Evolutionary conservation across 2,329 filamentous ascomycete species (phyloP), one percentile per base, ranked within the genome.

Genomic region (Epichloe uncinata): DNA sequence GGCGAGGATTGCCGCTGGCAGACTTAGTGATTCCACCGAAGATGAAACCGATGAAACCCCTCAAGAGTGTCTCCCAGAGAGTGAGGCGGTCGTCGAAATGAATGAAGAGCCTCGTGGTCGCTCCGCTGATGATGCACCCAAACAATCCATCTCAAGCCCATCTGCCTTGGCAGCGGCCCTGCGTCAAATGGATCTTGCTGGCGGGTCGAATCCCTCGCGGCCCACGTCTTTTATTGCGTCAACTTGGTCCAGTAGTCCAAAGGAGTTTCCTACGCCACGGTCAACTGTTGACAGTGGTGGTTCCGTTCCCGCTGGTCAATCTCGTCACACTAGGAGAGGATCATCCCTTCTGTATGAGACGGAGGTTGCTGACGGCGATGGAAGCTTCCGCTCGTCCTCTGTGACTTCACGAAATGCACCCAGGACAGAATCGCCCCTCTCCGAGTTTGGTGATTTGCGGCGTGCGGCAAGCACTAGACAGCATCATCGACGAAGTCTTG

Each of bases 341-440:
- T 62, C 58, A 3, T 90, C 89, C 0, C 74, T 93, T 54, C 76
- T 89, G 45, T 76, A 88, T 34, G 91, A 95, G 58, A 90, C 87
- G 55, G 93, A 98, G 63, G 71, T 81, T 18, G 83, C 82, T 11
- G 88, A 88, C 49, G 95, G 90, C 60, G 93, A 98, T 62, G 87
- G 85, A 49, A 97, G 90, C 63, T 76, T 89, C 49, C 80, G 85
- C 42, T 97, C 91, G 1, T 79, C 81, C 2, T 94, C 89, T 0
- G 72, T 85, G 4, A 71, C 87, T 46, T 84, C 87, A 4, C 77
- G 81, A 11, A 70, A 71, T 35, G 80, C 80, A 11, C 73, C 81
- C 43, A 78, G 89, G 55, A 90, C 87, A 1, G 90, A 96, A 53
- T 98, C 93, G 0, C 93, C 93, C 2, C 84, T 87, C 18, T 94